Conservation (phyloP, 441 rosid species). For the Gossypium aridum region DNA sequence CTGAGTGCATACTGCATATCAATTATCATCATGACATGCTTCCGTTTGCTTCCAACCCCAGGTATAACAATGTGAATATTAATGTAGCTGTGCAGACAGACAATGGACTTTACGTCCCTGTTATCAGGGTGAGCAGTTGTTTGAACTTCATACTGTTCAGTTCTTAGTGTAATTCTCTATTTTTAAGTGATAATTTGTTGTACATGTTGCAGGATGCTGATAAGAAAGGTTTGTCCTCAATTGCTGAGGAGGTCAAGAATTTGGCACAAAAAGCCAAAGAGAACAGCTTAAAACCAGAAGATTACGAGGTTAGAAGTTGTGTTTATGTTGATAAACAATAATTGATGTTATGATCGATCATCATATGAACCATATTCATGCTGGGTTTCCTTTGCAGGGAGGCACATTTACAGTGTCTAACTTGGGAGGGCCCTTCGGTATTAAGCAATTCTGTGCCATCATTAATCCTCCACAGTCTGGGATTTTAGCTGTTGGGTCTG, state of each 20-base stretch:
- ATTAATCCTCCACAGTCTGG: slow-evolving; percentile 95
- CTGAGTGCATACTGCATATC: not conserved
- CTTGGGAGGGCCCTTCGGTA: slow-evolving; percentile 97
- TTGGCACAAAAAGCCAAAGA: slow-evolving; percentile 85
- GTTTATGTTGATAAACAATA: not conserved
- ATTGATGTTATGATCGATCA: not conserved
- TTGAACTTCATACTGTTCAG: slow-evolving; percentile 1
- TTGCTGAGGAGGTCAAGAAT: slow-evolving; percentile 63
- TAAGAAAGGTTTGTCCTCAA: slow-evolving; percentile 80
- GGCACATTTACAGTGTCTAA: slow-evolving; percentile 96
- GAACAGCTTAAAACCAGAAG: slow-evolving; percentile 83
- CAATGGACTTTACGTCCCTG: slow-evolving; percentile 83
- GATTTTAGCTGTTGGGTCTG: slow-evolving; percentile 90
- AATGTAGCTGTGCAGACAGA: slow-evolving; percentile 93
- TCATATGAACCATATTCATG: not conserved
- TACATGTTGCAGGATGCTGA: slow-evolving; percentile 63
- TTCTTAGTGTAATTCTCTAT: not conserved
- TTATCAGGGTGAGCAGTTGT: slow-evolving; percentile 52
- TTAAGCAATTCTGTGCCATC: slow-evolving; percentile 92
- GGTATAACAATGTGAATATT: slow-evolving; percentile 74
- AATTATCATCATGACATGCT: not conserved
- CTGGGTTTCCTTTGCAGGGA: slow-evolving; percentile 46
- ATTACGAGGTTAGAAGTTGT: slow-evolving; percentile 54
- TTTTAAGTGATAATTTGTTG: slow-evolving; percentile 5
- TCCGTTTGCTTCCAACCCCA: slow-evolving; percentile 26